Conservation (phyloP, 2,329 filamentous ascomycete genomes). For the Pseudogymnoascus sp. region DNA sequence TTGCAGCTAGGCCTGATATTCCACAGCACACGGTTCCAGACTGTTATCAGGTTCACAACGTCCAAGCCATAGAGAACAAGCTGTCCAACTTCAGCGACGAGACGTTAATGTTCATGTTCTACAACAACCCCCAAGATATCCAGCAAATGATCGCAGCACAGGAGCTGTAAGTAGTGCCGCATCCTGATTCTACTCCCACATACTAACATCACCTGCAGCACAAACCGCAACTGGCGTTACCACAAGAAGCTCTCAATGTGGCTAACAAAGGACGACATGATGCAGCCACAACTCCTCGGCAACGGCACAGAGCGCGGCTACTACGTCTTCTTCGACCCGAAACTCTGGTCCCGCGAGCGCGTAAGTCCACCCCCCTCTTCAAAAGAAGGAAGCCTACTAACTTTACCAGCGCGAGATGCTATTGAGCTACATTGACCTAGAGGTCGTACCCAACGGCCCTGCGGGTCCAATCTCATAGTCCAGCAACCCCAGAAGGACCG, state of each 20-base stretch:
- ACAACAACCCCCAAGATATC: conserved; percentile 54
- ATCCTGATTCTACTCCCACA: neutral
- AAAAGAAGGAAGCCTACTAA: neutral
- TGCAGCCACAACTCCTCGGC: conserved; percentile 53
- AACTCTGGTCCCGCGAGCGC: conserved; percentile 54
- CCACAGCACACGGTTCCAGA: conserved; percentile 54
- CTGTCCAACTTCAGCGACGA: conserved; percentile 61
- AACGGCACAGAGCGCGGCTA: conserved; percentile 55
- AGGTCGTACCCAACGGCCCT: conserved; percentile 33
- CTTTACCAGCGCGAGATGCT: conserved; percentile 48
- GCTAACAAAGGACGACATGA: conserved; percentile 60
- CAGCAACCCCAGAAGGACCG: neutral
- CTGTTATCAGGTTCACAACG: conserved; percentile 60
- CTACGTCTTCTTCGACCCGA: conserved; percentile 59
- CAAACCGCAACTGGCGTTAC: conserved; percentile 60
- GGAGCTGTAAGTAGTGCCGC: conserved; percentile 45
- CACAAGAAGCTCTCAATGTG: conserved; percentile 60
- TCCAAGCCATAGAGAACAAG: conserved; percentile 57
- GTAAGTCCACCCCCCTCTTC: conserved; percentile 36
- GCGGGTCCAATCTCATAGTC: conserved; percentile 18
- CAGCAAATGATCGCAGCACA: conserved; percentile 57
- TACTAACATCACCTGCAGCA: conserved; percentile 33
- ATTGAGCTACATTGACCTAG: conserved; percentile 54
- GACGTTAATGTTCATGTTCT: conserved; percentile 63
- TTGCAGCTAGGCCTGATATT: conserved; percentile 49